Conservation (phyloP, 805 yeast species). For the Candida tammaniensis region DNA sequence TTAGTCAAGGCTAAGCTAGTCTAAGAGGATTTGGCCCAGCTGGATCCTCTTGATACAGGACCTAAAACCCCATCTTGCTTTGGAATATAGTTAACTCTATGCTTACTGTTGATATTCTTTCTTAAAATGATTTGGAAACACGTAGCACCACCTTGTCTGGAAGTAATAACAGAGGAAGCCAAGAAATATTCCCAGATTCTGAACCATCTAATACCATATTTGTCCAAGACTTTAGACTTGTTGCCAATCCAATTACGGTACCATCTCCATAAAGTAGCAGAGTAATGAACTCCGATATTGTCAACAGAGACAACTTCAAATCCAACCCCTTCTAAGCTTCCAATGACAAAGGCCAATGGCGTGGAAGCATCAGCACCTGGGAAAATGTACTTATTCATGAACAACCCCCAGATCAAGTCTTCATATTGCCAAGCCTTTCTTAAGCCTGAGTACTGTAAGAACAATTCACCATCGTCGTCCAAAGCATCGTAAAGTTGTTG, state of each 20-base stretch:
- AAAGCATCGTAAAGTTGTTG: constrained; percentile 80
- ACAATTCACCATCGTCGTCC: constrained; percentile 89
- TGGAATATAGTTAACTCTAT: constrained; percentile 79
- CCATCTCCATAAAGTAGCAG: constrained; percentile 92
- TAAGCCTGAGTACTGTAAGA: constrained; percentile 84
- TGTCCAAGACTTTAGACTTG: constrained; percentile 69
- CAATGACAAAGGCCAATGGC: constrained; percentile 79
- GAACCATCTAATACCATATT: constrained; percentile 87
- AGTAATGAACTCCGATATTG: constrained; percentile 89
- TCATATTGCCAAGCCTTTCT: constrained; percentile 94
- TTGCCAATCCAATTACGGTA: constrained; percentile 90
- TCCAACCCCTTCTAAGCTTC: constrained; percentile 76
- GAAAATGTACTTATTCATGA: constrained; percentile 94
- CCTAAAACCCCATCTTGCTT: constrained; percentile 68
- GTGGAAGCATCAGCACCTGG: constrained; percentile 98
- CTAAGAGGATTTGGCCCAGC: constrained; percentile 59
- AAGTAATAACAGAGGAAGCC: constrained; percentile 75
- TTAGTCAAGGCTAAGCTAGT: too few relatives aligned
- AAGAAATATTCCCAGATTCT: constrained; percentile 92
- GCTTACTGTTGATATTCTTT: constrained; percentile 82
- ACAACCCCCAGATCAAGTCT: constrained; percentile 90
- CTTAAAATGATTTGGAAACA: constrained; percentile 89
- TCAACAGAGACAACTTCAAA: constrained; percentile 82
- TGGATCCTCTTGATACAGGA: constrained; percentile 52
- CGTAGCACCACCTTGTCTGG: constrained; percentile 92